These are phyloP conservation scores for Mortierella sp. DNA, from an alignment of 371 early-diverging fungal species.

Conservation along the genomic window DNA sequence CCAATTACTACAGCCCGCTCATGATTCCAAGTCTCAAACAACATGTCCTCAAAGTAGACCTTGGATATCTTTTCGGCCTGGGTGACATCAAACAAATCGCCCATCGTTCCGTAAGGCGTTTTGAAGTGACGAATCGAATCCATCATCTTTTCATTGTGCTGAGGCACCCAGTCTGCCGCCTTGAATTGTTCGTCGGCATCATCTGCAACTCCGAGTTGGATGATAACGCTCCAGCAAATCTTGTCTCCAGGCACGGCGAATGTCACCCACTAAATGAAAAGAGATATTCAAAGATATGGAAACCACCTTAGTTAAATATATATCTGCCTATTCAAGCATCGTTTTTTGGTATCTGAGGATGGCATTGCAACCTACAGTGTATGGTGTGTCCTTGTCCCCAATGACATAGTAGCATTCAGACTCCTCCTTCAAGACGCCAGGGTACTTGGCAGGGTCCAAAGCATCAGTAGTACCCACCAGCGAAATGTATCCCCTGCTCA, in stretches of 20 bases:
- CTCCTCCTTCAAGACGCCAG: constrained; percentile 7
- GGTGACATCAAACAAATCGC: constrained; percentile 28
- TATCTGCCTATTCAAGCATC: no score
- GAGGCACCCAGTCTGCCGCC: constrained; percentile 25
- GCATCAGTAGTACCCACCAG: constrained; percentile 23
- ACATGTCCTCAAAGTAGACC: constrained; percentile 34
- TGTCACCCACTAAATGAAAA: constrained; percentile 9
- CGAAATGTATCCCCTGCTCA: constrained; percentile 4
- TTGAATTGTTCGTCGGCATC: constrained; percentile 11
- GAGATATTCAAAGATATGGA: background rate
- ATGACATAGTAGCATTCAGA: background rate
- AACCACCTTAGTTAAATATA: no score
- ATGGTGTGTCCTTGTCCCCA: constrained; percentile 13
- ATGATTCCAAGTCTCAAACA: constrained; percentile 44
- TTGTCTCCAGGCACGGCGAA: constrained; percentile 15
- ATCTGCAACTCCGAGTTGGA: background rate
- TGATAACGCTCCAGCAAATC: constrained; percentile 27
- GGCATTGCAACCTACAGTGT: constrained; percentile 10
- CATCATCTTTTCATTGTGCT: constrained; percentile 5
- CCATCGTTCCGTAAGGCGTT: constrained; percentile 16
- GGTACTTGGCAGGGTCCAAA: constrained; percentile 21
- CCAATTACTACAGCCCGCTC: constrained; percentile 31
- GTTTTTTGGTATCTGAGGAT: no score
- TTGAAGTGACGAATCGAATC: constrained; percentile 20
- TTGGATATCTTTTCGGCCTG: constrained; percentile 16